Conservation (phyloP, 345 rosid genomes). For the Lumnitzera racemosa region DNA sequence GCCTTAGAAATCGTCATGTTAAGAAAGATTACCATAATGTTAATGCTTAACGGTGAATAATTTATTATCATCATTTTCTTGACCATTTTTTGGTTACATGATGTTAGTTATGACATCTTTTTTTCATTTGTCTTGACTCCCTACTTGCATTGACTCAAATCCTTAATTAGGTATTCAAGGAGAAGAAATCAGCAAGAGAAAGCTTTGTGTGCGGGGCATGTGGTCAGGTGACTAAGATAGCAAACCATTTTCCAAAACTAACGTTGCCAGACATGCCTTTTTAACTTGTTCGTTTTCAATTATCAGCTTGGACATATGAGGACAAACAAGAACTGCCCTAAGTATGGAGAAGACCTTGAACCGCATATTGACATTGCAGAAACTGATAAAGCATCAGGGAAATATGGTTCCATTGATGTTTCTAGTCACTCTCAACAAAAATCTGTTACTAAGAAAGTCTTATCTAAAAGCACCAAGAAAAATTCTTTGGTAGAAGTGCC, state of each 20-base stretch:
- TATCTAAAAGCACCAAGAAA: conserved; percentile 39
- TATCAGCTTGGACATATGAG: conserved; percentile 97
- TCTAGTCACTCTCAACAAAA: conserved; percentile 50
- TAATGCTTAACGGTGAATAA: too few relatives aligned
- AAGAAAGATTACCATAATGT: too few relatives aligned
- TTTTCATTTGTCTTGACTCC: not conserved
- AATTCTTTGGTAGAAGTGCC: conserved; percentile 37
- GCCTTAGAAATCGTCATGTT: too few relatives aligned
- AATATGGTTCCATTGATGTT: conserved; percentile 42
- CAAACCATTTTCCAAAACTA: not conserved
- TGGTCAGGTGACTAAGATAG: conserved; percentile 58
- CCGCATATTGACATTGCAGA: conserved; percentile 42
- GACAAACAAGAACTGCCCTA: conserved; percentile 96
- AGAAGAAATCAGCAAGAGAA: conserved; percentile 95
- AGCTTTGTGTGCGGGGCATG: conserved; percentile 94
- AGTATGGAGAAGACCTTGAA: conserved; percentile 78
- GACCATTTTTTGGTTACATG: too few relatives aligned
- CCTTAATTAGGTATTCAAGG: conserved; percentile 54
- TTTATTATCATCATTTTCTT: too few relatives aligned
- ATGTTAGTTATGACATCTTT: not conserved
- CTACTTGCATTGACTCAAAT: not conserved
- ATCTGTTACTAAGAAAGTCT: conserved; percentile 47
- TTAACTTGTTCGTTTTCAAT: not conserved
- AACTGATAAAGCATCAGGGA: conserved; percentile 48
- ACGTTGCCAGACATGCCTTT: not conserved